phyloP scores from a whole-genome alignment of 352 stramenopile species.

The Globisporangium uncinulatum region DNA sequence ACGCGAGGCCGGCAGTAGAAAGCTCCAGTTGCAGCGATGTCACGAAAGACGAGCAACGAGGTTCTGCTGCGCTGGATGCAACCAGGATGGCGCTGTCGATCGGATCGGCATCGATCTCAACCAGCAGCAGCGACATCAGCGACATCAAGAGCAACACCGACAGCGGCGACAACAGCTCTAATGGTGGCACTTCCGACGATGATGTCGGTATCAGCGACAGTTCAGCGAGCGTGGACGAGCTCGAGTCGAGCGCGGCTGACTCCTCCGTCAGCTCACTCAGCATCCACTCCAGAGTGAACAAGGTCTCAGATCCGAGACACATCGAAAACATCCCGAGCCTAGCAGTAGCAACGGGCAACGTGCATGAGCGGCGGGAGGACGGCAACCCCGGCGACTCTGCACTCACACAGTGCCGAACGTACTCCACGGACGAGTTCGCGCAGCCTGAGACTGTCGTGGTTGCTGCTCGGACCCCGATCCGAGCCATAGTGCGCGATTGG shows the following conservation, averaged over 20 bases:
- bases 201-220: neutral
- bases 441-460: neutral
- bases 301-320: slow-evolving; percentile 2
- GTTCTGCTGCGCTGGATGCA: neutral
- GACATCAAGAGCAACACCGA: neutral
- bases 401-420: neutral
- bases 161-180: neutral
- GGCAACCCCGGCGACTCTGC: neutral
- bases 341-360: neutral
- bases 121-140: neutral
- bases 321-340: slow-evolving; percentile 12
- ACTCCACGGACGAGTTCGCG: neutral
- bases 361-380: neutral
- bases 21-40: neutral
- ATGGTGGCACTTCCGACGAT: neutral
- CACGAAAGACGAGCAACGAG: neutral
- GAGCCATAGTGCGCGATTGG: neutral
- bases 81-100: slow-evolving; percentile 1
- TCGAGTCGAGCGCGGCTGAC: slow-evolving; percentile 2
- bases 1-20: too few relatives aligned
- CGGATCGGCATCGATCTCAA: neutral
- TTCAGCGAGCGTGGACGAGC: slow-evolving; percentile 1
- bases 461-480: neutral
- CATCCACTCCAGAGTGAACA: slow-evolving; percentile 1
- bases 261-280: slow-evolving; percentile 9